Evolutionary conservation across 805 yeast species (phyloP), one percentile per base, ranked within the genome.

Genomic region (Hanseniaspora thailandica): DNA sequence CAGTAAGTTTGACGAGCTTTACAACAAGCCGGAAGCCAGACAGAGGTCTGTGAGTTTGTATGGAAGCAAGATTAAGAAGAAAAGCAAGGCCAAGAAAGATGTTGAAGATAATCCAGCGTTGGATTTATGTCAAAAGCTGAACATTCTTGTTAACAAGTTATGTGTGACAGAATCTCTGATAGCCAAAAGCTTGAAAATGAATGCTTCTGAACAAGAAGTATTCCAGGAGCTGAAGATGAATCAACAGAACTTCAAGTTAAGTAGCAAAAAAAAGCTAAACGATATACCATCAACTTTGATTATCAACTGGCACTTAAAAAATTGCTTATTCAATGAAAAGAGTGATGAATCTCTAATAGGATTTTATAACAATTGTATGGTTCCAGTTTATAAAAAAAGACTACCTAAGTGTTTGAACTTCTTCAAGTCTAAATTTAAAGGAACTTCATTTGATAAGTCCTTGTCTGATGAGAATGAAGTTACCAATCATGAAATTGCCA

Each of bases 341-440:
- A 67, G 66, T 40, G 76, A 73, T 44, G 65, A 69, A 6, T 70
- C 74, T 13, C 66, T 74, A 0, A 57, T 63, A 19, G 80, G 78
- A 4, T 79, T 77, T 59, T 63, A 76, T 36, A 76, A 73, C 3
- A 74, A 73, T 56, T 76, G 78, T 8, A 55, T 80, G 2, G 69
- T 78, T 1, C 83, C 84, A 0, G 77, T 73, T 62, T 80, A 69
- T 60, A 74, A 69, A 47, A 72, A 71, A 54, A 72, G 67, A 55
- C 62, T 77, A 4, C 83, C 84, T 0, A 59, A 66, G 39, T 64
- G 75, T 4, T 71, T 76, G 8, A 70, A 69, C 47, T 73, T 71
- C 55, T 64, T 77, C 22, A 66, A 76, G 5, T 70, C 69, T 20
- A 75, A 72, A 52, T 66, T 78, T 46, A 78, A 76, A 55, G 76